Evolutionary conservation across 805 yeast genomes (phyloP), one percentile per base, ranked within the genome.

Genomic region (Cyberlindnera maritima): DNA sequence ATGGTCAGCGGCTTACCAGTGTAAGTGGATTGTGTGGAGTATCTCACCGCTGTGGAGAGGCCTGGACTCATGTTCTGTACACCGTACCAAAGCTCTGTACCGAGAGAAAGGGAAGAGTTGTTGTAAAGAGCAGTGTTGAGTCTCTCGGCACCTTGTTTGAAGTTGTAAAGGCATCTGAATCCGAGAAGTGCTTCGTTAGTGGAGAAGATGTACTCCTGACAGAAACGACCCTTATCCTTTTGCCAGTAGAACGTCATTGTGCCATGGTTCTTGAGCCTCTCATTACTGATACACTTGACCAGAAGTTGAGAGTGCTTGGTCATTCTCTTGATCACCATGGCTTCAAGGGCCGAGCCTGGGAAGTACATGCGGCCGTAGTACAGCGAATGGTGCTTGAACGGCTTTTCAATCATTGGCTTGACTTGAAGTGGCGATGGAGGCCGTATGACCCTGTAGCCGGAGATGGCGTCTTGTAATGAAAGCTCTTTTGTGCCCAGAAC

Each of bases 71-170:
- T 84, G 39, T 87, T 84, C 38, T 76, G 64, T 0, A 89, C 80
- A 1, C 96, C 96, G 56, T 85, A 86, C 92, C 96, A 94, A 4
- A 89, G 53, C 66, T 94, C 99, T 10, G 85, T 79, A 1, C 99
- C 99, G 0, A 88, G 55, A 0, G 90, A 81, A 1, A 81, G 75
- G 37, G 80, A 80, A 13, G 94, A 82, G 48, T 79, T 80, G 57
- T 78, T 82, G 56, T 80, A 71, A 12, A 71, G 70, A 19, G 74
- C 66, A 15, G 70, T 71, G 40, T 63, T 70, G 33, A 68, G 64
- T 42, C 65, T 62, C 19, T 68, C 66, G 10, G 69, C 67, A 37
- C 65, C 64, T 18, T 65, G 67, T 21, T 61, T 54, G 46, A 89
- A 69, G 58, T 85, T 87, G 62, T 87, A 88, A 33, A 92, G 70